Evolutionary conservation across 176 grass and related monocot species (phyloP).

Genomic region (Musa acuminata): DNA sequence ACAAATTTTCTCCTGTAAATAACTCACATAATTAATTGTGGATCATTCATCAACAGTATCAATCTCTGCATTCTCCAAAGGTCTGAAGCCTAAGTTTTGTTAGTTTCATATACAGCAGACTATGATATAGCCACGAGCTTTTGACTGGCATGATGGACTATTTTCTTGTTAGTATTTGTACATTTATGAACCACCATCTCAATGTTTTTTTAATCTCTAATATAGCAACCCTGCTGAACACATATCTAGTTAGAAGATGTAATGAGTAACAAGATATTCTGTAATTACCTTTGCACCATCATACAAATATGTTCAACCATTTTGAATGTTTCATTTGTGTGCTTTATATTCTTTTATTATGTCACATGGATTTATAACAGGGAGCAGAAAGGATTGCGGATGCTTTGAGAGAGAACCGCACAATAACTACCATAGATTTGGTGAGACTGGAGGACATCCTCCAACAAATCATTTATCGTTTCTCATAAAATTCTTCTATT

Average conservation of each 20-base stretch:
- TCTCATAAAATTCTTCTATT: neutral
- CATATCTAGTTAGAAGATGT: neutral
- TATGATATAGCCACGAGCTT: neutral
- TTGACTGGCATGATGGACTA: neutral
- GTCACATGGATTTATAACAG: constrained; percentile 39
- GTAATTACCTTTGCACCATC: no score
- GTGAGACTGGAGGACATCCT: constrained; percentile 27
- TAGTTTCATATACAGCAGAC: neutral
- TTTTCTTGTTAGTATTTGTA: neutral
- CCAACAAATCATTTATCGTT: neutral
- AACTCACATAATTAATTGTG: no score
- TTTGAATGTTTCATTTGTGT: no score
- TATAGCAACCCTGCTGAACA: neutral
- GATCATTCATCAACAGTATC: no score
- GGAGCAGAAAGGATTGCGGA: constrained; percentile 87
- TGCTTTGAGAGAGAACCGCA: constrained; percentile 80
- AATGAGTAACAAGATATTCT: no score
- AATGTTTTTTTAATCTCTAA: neutral
- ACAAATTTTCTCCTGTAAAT: no score
- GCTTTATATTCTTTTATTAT: neutral
- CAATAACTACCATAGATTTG: constrained; percentile 81
- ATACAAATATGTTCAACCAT: no score
- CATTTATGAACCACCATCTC: neutral
- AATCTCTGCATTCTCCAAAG: neutral
- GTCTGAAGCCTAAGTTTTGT: neutral